Evolutionary conservation across 495 filamentous ascomycete species (phyloP).

Genomic region (Aspergillus coremiiformis): DNA sequence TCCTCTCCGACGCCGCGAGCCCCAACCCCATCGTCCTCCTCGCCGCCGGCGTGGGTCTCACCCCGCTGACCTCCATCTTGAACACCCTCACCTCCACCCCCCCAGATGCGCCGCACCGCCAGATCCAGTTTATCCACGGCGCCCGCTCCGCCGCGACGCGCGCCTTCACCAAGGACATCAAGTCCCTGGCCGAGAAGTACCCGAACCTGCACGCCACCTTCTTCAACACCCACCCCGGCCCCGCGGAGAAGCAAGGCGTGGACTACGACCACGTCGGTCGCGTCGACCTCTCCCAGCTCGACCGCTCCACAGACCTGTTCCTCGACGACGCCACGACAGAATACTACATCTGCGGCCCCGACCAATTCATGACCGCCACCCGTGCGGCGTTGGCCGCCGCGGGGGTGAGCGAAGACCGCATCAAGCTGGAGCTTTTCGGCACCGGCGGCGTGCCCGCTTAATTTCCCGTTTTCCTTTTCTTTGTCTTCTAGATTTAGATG

Average conservation of each 20-base stretch:
- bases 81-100: constrained; percentile 44
- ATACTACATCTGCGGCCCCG: constrained; percentile 66
- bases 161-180: constrained; percentile 43
- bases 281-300: constrained; percentile 48
- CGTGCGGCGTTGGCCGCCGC: constrained; percentile 36
- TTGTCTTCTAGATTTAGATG: neutral
- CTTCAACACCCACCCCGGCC: constrained; percentile 32
- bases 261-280: constrained; percentile 51
- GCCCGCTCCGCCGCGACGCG: constrained; percentile 38
- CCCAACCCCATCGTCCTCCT: constrained; percentile 54
- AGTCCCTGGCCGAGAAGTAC: constrained; percentile 32
- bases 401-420: constrained; percentile 47
- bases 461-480: neutral
- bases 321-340: constrained; percentile 45
- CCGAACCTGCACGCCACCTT: constrained; percentile 33
- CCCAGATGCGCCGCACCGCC: constrained; percentile 24
- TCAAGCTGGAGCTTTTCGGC: constrained; percentile 62
- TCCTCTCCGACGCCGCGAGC: constrained; percentile 36
- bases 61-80: constrained; percentile 60
- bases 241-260: constrained; percentile 42
- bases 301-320: constrained; percentile 43
- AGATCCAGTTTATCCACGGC: constrained; percentile 57
- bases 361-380: constrained; percentile 55
- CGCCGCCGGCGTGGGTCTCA: constrained; percentile 63
- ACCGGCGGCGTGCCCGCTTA: constrained; percentile 43